These are phyloP conservation scores for Penicillium glabrum DNA, from an alignment of 2,329 filamentous ascomycete genomes.

Conservation along the genomic window DNA sequence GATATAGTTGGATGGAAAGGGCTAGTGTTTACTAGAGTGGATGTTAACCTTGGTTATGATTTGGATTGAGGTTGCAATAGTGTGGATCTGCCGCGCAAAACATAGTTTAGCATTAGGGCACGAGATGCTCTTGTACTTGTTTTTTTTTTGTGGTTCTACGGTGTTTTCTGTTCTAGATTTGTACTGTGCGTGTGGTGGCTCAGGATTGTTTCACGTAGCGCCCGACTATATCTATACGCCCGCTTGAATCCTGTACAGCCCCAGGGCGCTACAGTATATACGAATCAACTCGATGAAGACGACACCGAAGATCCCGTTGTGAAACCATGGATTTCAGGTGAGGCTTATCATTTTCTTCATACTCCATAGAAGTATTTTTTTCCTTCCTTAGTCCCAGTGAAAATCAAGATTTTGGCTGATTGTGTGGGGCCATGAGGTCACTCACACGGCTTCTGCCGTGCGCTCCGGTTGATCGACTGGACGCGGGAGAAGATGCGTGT, in stretches of 20 bases:
- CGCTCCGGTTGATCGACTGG: slow-evolving; percentile 16
- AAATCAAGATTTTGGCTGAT: slow-evolving; percentile 21
- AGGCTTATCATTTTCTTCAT: background rate
- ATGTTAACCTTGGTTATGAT: background rate
- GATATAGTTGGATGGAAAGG: background rate
- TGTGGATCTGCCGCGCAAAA: background rate
- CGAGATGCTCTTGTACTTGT: background rate
- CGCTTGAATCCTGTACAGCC: background rate
- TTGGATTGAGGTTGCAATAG: background rate
- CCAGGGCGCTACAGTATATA: background rate
- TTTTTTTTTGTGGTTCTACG: background rate
- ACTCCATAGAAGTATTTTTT: background rate
- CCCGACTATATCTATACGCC: background rate
- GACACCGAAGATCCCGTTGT: background rate
- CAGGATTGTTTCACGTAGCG: background rate
- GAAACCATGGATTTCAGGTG: background rate
- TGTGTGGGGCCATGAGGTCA: slow-evolving; percentile 21
- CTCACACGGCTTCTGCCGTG: slow-evolving; percentile 22
- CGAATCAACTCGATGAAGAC: background rate
- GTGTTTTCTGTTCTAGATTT: background rate
- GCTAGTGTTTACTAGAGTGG: background rate
- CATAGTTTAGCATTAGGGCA: background rate
- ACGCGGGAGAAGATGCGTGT: background rate
- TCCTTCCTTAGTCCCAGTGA: background rate
- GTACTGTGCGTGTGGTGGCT: background rate